These are phyloP conservation scores for Austroboletus niveus DNA, from an alignment of 1,284 basidiomycete genomes.

Conservation along the genomic window DNA sequence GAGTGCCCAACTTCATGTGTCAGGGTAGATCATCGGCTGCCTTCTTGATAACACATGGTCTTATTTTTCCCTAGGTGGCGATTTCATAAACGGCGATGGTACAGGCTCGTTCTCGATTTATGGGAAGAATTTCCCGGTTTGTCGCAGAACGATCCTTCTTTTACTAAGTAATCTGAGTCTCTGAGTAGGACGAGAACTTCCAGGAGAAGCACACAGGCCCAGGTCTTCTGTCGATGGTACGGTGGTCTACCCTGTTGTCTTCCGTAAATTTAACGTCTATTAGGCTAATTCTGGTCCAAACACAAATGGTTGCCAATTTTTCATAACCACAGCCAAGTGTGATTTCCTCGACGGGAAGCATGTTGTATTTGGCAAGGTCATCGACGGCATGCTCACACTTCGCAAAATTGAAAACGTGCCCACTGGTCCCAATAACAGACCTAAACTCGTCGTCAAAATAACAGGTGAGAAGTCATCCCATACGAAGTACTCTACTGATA, in stretches of 20 bases:
- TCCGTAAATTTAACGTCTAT: not conserved
- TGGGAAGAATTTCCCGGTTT: conserved; percentile 85
- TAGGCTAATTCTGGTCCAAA: conserved; percentile 92
- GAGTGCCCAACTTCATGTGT: conserved; percentile 83
- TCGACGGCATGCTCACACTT: conserved; percentile 86
- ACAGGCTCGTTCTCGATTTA: conserved; percentile 96
- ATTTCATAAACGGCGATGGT: conserved; percentile 88
- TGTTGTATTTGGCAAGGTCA: conserved; percentile 88
- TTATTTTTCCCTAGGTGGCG: conserved; percentile 57
- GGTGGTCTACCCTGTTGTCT: conserved; percentile 10
- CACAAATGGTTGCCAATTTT: conserved; percentile 97
- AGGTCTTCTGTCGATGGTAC: conserved; percentile 84
- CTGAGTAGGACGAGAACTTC: conserved; percentile 89
- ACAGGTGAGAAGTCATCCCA: conserved; percentile 53
- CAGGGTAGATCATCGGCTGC: conserved; percentile 52
- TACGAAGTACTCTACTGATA: not conserved
- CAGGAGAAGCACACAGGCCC: conserved; percentile 84
- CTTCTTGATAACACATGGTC: conserved; percentile 1
- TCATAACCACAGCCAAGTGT: conserved; percentile 92
- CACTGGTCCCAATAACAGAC: conserved; percentile 84
- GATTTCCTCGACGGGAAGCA: conserved; percentile 96
- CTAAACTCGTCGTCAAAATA: conserved; percentile 83
- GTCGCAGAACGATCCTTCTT: conserved; percentile 13
- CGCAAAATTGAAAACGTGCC: conserved; percentile 94
- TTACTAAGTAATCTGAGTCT: not conserved